Percentiles rank a stretch among this genome's conserved stretches.
Conservation (phyloP, 768 basidiomycete genomes). For the Crucibulum laeve region DNA sequence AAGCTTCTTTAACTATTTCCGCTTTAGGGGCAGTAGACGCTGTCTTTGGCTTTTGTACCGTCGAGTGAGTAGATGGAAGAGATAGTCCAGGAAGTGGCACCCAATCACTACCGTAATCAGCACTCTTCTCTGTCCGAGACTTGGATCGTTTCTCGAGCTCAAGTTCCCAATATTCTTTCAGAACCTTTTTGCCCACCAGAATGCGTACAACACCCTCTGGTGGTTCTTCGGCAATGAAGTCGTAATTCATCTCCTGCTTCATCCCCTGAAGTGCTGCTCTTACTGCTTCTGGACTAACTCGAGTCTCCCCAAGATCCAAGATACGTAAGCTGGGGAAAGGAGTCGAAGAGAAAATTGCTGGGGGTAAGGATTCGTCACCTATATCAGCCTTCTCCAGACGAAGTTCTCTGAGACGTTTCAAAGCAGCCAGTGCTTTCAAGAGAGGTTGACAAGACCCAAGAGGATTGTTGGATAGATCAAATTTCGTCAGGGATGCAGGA, state of each 20-base stretch:
- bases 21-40: conserved; percentile 13
- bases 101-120: background rate
- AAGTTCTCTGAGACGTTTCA: conserved; percentile 55
- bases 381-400: conserved; percentile 53
- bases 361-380: conserved; percentile 54
- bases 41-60: conserved; percentile 2
- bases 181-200: conserved; percentile 63
- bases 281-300: conserved; percentile 43
- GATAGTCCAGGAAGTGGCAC: background rate
- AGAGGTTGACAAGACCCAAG: conserved; percentile 42
- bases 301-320: conserved; percentile 67
- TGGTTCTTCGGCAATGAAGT: conserved; percentile 50
- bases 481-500: conserved; percentile 49
- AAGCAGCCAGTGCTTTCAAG: conserved; percentile 39
- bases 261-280: conserved; percentile 40
- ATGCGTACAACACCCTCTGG: conserved; percentile 49
- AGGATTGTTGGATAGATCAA: conserved; percentile 68
- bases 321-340: conserved; percentile 51
- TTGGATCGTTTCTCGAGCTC: conserved; percentile 58
- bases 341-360: conserved; percentile 27
- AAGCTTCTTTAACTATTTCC: conserved; percentile 57
- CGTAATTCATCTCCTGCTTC: conserved; percentile 49
- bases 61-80: conserved; percentile 9
- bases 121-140: conserved; percentile 18
- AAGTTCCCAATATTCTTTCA: conserved; percentile 78